A percentile compares a stretch with the other conserved stretches of the same genome.
Evolutionary conservation across 2,329 filamentous ascomycete species (phyloP).

Genomic region (Sordariomycetes sp.): DNA sequence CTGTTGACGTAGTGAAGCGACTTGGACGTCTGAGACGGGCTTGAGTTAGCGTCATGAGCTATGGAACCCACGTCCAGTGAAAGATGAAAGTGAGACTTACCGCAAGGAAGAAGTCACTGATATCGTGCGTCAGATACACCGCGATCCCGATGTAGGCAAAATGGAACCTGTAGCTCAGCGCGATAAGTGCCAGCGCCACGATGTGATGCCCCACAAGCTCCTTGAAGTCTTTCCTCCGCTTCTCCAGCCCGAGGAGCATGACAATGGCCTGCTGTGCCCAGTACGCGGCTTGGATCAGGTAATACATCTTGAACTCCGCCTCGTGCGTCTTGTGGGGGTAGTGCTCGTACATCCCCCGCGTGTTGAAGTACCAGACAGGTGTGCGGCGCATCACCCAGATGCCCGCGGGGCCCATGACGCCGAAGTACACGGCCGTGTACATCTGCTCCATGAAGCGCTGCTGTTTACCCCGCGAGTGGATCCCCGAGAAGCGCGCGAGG

Average conservation of each 20-base stretch:
- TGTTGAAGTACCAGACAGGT: conserved; percentile 93
- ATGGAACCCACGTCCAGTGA: too few species aligned
- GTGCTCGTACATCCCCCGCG: conserved; percentile 73
- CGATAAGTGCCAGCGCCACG: conserved; percentile 74
- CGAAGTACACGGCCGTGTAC: conserved; percentile 89
- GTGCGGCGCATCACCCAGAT: conserved; percentile 83
- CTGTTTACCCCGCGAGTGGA: conserved; percentile 58
- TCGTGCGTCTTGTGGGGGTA: conserved; percentile 78
- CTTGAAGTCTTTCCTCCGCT: conserved; percentile 88
- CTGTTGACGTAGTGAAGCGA: conserved; percentile 82
- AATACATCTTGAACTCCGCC: conserved; percentile 83
- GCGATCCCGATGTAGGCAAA: conserved; percentile 91
- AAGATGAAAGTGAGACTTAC: too few species aligned
- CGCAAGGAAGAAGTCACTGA: conserved; percentile 90
- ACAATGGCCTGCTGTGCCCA: conserved; percentile 94
- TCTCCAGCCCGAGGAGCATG: conserved; percentile 74
- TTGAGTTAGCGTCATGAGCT: background rate
- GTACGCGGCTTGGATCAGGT: conserved; percentile 86
- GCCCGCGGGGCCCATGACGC: conserved; percentile 66
- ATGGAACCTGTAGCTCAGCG: conserved; percentile 83
- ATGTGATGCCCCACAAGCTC: conserved; percentile 88
- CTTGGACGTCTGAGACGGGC: conserved; percentile 61
- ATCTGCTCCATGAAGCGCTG: conserved; percentile 91
- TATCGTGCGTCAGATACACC: conserved; percentile 89
- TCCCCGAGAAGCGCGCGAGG: conserved; percentile 56